These are phyloP conservation scores for Fusarium torulosum DNA, from an alignment of 2,329 filamentous ascomycete genomes.

Conservation along the genomic window DNA sequence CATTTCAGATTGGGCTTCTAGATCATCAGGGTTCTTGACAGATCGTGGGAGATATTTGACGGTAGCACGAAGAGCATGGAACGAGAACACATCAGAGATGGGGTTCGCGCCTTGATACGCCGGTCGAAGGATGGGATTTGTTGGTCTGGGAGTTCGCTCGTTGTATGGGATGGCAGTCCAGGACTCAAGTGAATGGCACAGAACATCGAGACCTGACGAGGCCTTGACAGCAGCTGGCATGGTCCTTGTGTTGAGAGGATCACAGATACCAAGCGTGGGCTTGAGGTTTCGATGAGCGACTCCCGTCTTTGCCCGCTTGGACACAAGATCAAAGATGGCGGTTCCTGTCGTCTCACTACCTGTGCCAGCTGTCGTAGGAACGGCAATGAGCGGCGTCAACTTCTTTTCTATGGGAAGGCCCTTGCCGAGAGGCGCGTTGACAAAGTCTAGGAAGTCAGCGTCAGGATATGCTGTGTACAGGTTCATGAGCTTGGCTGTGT, in stretches of 20 bases:
- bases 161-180: constrained; percentile 98
- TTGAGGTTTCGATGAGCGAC: constrained; percentile 96
- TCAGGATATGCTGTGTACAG: constrained; percentile 92
- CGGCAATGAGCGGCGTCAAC: constrained; percentile 81
- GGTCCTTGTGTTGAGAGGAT: constrained; percentile 89
- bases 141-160: constrained; percentile 84
- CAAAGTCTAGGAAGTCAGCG: constrained; percentile 95
- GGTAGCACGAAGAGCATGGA: constrained; percentile 84
- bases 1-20: constrained; percentile 96
- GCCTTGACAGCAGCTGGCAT: constrained; percentile 97
- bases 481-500: constrained; percentile 99
- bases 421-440: constrained; percentile 92
- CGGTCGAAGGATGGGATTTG: constrained; percentile 89
- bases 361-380: constrained; percentile 86
- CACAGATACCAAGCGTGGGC: constrained; percentile 89
- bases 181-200: constrained; percentile 94
- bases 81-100: constrained; percentile 96
- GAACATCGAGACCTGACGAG: constrained; percentile 89
- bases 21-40: constrained; percentile 88
- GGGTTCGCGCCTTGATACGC: constrained; percentile 98
- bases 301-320: constrained; percentile 92
- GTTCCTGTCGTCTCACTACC: constrained; percentile 97
- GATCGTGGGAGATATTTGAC: constrained; percentile 93
- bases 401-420: constrained; percentile 80
- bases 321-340: constrained; percentile 95